Conservation (phyloP, 1,139 yeast genomes). For the Trichomonascaceae sp. region DNA sequence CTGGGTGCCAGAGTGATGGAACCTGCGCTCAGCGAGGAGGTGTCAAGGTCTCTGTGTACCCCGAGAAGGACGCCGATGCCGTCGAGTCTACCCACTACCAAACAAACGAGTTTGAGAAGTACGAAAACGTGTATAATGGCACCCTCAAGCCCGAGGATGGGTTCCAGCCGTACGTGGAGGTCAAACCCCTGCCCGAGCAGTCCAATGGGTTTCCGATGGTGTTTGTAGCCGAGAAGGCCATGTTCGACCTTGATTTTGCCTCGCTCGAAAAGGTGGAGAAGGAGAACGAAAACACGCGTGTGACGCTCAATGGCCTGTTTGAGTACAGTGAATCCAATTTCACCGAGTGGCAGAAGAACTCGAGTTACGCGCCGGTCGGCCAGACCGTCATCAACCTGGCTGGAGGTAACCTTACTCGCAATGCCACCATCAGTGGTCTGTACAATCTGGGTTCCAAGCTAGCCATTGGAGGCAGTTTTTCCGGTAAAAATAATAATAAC, state of each 20-base stretch:
- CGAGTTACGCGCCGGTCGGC: constrained; percentile 37
- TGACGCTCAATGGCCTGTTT: constrained; percentile 54
- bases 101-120: constrained; percentile 66
- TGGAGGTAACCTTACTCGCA: constrained; percentile 32
- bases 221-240: constrained; percentile 64
- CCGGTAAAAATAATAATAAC: constrained; percentile 20
- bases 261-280: constrained; percentile 1
- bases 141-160: constrained; percentile 37
- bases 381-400: constrained; percentile 56
- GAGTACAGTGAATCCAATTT: constrained; percentile 70
- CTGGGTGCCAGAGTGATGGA: constrained; percentile 65
- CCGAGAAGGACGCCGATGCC: constrained; percentile 31
- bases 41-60: constrained; percentile 59
- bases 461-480: constrained; percentile 39
- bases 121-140: constrained; percentile 67
- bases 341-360: constrained; percentile 28
- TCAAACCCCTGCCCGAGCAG: constrained; percentile 20
- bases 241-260: too few species aligned
- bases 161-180: constrained; percentile 35
- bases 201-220: constrained; percentile 24
- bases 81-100: constrained; percentile 46
- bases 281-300: constrained; percentile 17
- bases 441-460: constrained; percentile 18
- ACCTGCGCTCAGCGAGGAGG: constrained; percentile 63
- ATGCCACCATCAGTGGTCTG: constrained; percentile 31